Evolutionary conservation across 345 rosid genomes (phyloP), one percentile per base, ranked within the genome.

Genomic region (Euphorbia tirucalli): DNA sequence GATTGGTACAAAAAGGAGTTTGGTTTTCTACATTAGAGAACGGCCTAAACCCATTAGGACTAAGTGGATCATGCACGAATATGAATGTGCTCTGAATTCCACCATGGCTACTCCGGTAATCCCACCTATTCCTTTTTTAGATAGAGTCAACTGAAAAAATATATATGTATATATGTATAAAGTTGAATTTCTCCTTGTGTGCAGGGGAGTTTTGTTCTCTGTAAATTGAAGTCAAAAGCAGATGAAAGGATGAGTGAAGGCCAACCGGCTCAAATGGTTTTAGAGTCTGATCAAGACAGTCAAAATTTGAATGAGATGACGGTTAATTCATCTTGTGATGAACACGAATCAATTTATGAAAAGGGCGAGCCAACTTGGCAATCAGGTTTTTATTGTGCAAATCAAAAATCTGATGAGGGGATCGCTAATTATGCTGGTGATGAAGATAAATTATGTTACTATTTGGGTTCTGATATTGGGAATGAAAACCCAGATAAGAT

Each of bases 1-100:
- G 44, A 80, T 85, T 30, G 90, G 93, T 24, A 68, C 41, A 27
- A 89, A 70, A 76, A 84, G 63, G 75, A 78, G 80, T 41, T 64
- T 89, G 52, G 77, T 83, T 68, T 89, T 85, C 76, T 50, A 83
- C 10, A 14, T 0, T 0, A 44, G 22, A 27, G 71, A 72, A 28
- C 69, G 74, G 11, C 56, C 67, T 0, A 65, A 30, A 5, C 74
- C 83, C 2, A 19, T 25, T 0, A 76, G 73, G 70, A 75, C 84
- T 0, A 25, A 25, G 3, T 89, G 80, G 79, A 62, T 84, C 5
- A 81, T 78, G 54, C 85, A 71, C 16, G 44, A 71, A 21, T 71
- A 89, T 2, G 88, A 88, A 64, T 72, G 65, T 16, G 28, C 8
- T 35, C 71, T 75, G n/a, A 61, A 61, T 61, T 61, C 65, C 24